Base-by-base conservation (phyloP, 2,329 filamentous ascomycete genomes). In the Mycosphaerella sp. region DNA sequence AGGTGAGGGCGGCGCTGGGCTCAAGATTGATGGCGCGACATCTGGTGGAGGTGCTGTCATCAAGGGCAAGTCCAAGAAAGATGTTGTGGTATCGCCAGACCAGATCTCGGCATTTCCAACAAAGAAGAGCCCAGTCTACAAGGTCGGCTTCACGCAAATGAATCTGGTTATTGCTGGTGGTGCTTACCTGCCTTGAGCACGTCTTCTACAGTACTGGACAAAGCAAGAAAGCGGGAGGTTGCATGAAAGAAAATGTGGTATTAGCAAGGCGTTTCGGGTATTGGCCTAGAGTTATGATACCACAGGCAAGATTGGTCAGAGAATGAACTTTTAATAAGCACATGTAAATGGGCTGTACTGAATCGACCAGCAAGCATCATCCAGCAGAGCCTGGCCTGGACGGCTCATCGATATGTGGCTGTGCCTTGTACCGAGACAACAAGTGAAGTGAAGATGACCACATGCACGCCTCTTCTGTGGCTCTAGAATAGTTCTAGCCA, bases 51-150 rank as follows among this genome's bases (percentile, higher is more conserved):
- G 52, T 47, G 62, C 63, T 8, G 72, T 73, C 56, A 49, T 47
- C 14, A 56, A 69, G 28, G 73, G 69, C 77, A 95, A 94, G 74
- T 88, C 88, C 69, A 81, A 80, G 50, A 96, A 96, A 69, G 91
- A 96, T 63, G 87, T 89, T 3, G 87, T 88, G 63, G 86, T 95
- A 40, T 90, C 86, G 0, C 85, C 89, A 0, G 93, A 98, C 65
- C 93, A 97, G 71, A 94, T 98, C 71, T 89, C 83, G 58, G 90
- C 88, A 0, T 97, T 96, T 66, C 84, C 89, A 0, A 97, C 93
- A 3, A 98, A 98, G 79, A 95, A 95, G 73, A 91, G 86, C 13
- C 90, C 91, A 0, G 87, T 97, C 9, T 87, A 94, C 70, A 93
- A 91, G 71, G 90, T 95, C 48, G 82, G 86, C 64, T 96, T 96